A percentile compares a stretch with the other conserved stretches of the same genome.
These are phyloP conservation scores for Flaveria ramosissima DNA, from an alignment of 129 eudicot genomes.

Conservation along the genomic window DNA sequence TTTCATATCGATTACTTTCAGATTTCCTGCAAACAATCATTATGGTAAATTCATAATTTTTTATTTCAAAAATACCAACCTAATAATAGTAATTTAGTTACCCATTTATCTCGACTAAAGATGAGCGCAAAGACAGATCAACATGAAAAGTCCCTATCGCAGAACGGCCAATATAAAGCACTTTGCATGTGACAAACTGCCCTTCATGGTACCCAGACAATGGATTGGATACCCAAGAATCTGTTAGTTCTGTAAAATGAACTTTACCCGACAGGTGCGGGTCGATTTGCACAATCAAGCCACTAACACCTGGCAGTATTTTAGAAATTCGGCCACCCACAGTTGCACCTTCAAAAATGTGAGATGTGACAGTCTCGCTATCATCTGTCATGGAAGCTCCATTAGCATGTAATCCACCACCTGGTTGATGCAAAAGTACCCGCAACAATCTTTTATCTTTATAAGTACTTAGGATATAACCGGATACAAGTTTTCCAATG, in stretches of 20 bases:
- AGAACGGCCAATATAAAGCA: slow-evolving; percentile 56
- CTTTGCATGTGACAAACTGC: slow-evolving; percentile 86
- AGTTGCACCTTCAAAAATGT: slow-evolving; percentile 53
- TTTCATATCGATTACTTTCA: slow-evolving; percentile 41
- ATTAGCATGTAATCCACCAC: slow-evolving; percentile 31
- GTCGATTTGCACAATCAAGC: slow-evolving; percentile 81
- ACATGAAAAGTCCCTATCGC: slow-evolving; percentile 61
- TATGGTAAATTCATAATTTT: neutral
- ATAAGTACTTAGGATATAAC: slow-evolving; percentile 51
- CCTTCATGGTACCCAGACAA: slow-evolving; percentile 74
- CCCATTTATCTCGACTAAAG: slow-evolving; percentile 35
- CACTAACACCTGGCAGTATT: slow-evolving; percentile 87
- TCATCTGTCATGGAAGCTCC: slow-evolving; percentile 31
- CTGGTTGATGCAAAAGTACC: slow-evolving; percentile 45
- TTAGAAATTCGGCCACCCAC: slow-evolving; percentile 85
- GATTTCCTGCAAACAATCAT: slow-evolving; percentile 43
- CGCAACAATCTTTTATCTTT: slow-evolving; percentile 71
- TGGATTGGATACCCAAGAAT: slow-evolving; percentile 67
- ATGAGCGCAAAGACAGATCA: slow-evolving; percentile 72
- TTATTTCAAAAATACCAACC: slow-evolving; percentile 1
- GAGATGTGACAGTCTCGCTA: slow-evolving; percentile 39
- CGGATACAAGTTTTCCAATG: slow-evolving; percentile 63
- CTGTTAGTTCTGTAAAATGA: slow-evolving; percentile 76
- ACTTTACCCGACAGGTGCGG: slow-evolving; percentile 77
- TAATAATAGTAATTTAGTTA: slow-evolving; percentile 34